A percentile compares a stretch with the other conserved stretches of the same genome.
Evolutionary conservation across 2,329 filamentous ascomycete genomes (phyloP).

Genomic region (Fusarium subglutinans): DNA sequence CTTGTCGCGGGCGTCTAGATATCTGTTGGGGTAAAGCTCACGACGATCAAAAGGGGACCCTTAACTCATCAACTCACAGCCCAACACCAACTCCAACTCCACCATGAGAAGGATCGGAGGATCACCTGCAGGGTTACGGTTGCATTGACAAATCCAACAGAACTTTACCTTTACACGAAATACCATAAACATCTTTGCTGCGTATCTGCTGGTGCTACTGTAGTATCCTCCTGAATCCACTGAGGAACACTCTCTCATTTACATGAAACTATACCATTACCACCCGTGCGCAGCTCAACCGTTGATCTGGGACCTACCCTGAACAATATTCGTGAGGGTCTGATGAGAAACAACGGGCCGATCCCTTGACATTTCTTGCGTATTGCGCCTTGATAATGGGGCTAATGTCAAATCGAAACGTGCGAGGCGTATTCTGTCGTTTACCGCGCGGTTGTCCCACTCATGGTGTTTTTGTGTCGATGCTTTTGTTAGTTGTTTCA

Average conservation of each 20-base stretch:
- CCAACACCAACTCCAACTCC: not conserved
- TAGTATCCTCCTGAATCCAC: not conserved
- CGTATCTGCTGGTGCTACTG: not conserved
- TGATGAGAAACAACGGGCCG: constrained; percentile 6
- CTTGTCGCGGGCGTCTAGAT: not conserved
- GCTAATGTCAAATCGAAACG: not conserved
- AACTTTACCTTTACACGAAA: constrained; percentile 8
- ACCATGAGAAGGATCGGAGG: constrained; percentile 15
- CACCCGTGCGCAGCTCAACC: not conserved
- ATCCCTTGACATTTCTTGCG: not conserved
- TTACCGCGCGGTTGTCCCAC: constrained; percentile 1
- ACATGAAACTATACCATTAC: constrained; percentile 6
- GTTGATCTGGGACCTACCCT: constrained; percentile 17
- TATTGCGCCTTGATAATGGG: not conserved
- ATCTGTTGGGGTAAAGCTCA: not conserved
- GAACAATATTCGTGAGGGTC: not conserved
- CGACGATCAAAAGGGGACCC: constrained; percentile 16
- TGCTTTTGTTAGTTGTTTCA: constrained; percentile 4
- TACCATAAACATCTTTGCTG: not conserved
- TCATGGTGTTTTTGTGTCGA: not conserved
- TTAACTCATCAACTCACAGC: not conserved
- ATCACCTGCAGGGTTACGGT: constrained; percentile 29
- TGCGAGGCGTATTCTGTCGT: not conserved
- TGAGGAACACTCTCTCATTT: not conserved
- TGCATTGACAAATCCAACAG: not conserved